These are phyloP conservation scores for Debaryomyces maramus DNA, from an alignment of 805 yeast species.

Conservation along the genomic window DNA sequence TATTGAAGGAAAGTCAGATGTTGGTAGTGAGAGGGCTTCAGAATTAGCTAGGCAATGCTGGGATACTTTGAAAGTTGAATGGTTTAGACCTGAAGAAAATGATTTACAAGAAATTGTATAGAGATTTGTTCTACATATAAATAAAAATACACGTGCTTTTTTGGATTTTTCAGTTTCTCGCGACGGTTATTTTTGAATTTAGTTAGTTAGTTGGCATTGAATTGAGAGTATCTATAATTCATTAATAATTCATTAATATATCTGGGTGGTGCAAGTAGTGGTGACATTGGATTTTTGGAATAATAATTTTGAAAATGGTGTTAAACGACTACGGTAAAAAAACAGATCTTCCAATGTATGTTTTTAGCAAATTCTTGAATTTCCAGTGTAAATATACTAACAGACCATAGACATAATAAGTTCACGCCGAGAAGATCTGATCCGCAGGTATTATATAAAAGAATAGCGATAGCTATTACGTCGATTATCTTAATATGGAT, in stretches of 20 bases:
- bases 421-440: slow-evolving; percentile 21
- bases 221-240: too few relatives aligned
- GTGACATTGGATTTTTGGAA: neutral
- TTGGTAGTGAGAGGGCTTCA: slow-evolving; percentile 46
- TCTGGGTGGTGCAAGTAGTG: too few relatives aligned
- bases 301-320: slow-evolving; percentile 14
- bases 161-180: slow-evolving; percentile 2
- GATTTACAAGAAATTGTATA: slow-evolving; percentile 36
- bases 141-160: slow-evolving; percentile 7
- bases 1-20: slow-evolving; percentile 66
- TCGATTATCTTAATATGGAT: slow-evolving; percentile 9
- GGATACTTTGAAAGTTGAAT: slow-evolving; percentile 53
- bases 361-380: slow-evolving; percentile 4
- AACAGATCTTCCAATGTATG: slow-evolving; percentile 50
- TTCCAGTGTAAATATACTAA: slow-evolving; percentile 6
- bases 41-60: slow-evolving; percentile 64
- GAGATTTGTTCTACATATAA: slow-evolving; percentile 3
- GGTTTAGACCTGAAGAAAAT: slow-evolving; percentile 66
- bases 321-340: slow-evolving; percentile 40
- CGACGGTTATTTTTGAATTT: slow-evolving; percentile 1
- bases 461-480: slow-evolving; percentile 7
- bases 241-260: too few relatives aligned
- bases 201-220: too few relatives aligned
- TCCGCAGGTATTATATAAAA: slow-evolving; percentile 7
- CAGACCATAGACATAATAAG: slow-evolving; percentile 12